Evolutionary conservation across 2,329 filamentous ascomycete genomes (phyloP), one percentile per base, ranked within the genome.

Genomic region (Pestalotiopsis sp.): DNA sequence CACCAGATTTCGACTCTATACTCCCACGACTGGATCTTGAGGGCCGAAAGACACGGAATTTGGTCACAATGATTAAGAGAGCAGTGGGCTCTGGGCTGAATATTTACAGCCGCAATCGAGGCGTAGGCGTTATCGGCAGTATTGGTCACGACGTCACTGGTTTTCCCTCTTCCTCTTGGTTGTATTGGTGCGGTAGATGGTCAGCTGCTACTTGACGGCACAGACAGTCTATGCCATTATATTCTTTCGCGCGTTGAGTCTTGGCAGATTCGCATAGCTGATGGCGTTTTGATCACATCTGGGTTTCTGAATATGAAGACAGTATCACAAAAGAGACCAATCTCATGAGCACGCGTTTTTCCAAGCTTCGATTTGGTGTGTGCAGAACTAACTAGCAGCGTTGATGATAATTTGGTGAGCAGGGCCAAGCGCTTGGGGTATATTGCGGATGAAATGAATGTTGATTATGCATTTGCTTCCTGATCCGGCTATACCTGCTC

Each of bases 211-310:
- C 13, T 64, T 64, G 39, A 22, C 40, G 22, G 38, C 48, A 22
- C 44, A 52, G 44, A 20, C 17, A 52, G 44, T n/a, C 44, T 52
- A 52, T n/a, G 44, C 13, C 24, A 58, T 39, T 62, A 22, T 35
- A 35, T 40, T 62, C 17, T 22, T 62, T 62, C 17, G 38, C 38
- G 30, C n/a, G 7, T 62, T 38, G 10, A n/a, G 38, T n/a, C 48
- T 38, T 26, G 22, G 52, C 17, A 26, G 26, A 22, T 56, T 59
- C 62, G 64, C 64, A 66, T 66, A 66, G 64, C 64, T 66, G 64
- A 66, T 66, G 64, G 64, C 52, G 64, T 66, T 66, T 52, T 59
- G n/a, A 59, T 20, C n/a, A 48, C 22, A 13, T 26, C 26, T 64
- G 10, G 38, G 20, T 40, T 62, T 39, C 26, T 20, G 35, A 38